Base-by-base conservation (phyloP, 768 basidiomycete genomes). In the Termitomyces sp. region DNA sequence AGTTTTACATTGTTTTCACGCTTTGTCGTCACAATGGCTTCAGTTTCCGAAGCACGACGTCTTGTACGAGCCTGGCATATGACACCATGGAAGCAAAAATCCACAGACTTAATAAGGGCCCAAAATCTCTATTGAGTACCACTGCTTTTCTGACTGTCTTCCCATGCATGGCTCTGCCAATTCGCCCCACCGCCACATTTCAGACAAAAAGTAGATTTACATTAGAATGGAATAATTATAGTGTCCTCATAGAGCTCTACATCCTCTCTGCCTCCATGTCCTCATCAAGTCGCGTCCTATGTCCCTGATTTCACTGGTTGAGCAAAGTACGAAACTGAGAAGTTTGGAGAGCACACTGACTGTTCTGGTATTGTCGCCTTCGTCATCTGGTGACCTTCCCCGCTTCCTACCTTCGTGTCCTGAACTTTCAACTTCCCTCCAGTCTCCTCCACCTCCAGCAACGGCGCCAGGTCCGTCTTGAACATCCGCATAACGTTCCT, bases 401-500 rank as follows among this genome's bases (percentile, higher is more conserved):
- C 90, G 80, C 66, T 92, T 92, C 36, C 73, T 76, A 46, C 70
- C 72, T 35, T 75, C 74, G 18, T 68, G 63, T 22, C 60, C 67
- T 41, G 69, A 63, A 49, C 66, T 75, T 54, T 88, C 81, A 3
- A 78, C 70, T 58, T 88, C 86, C 69, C 88, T 92, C 89, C 91
- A 94, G 60, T 93, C 90, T 56, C 79, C 92, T 55, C 91, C 92
- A 28, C 92, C 93, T 54, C 86, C 79, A 46, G 92, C 92, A 58
- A 91, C 87, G 49, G 87, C 88, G 22, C 85, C 90, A 44, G 88
- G 88, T 14, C 85, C 89, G 43, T 90, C 89, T 61, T 86, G 83
- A 1, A 82, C 85, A 64, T 94, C 92, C 3, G 80, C 81, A 71
- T 95, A 96, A 16, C 93, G 85, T 68, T 92, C 90, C 69, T 94